phyloP scores from a whole-genome alignment of 2,329 filamentous ascomycete species.

The Colletotrichum tofieldiae region DNA sequence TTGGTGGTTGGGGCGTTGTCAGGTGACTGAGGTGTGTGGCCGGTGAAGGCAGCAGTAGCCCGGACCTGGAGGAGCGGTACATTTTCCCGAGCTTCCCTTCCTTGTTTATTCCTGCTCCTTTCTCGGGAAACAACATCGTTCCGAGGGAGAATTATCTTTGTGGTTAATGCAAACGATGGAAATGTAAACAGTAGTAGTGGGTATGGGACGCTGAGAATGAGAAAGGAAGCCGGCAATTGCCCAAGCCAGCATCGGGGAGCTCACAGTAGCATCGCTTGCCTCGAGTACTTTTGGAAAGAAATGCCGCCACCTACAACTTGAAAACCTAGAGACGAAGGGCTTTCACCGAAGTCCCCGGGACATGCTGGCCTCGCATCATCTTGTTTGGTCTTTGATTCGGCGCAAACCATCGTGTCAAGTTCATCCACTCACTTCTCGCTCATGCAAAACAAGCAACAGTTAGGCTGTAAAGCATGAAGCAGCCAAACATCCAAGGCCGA shows the following conservation, averaged over 20 bases:
- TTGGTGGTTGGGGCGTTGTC: constrained; percentile 35
- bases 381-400: constrained; percentile 38
- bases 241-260: neutral
- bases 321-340: constrained; percentile 8
- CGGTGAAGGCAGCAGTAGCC: constrained; percentile 8
- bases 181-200: constrained; percentile 11
- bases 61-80: constrained; percentile 2
- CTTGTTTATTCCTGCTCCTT: neutral
- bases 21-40: constrained; percentile 35
- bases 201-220: neutral
- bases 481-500: constrained; percentile 14
- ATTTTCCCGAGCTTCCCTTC: neutral
- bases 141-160: neutral
- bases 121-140: neutral
- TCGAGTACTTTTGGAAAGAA: neutral
- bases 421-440: constrained; percentile 37
- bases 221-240: constrained; percentile 18
- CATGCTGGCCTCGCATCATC: constrained; percentile 20
- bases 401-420: constrained; percentile 39
- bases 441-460: constrained; percentile 34
- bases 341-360: constrained; percentile 21
- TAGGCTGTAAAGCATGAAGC: constrained; percentile 23
- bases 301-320: constrained; percentile 3
- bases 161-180: constrained; percentile 18
- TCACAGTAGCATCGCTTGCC: constrained; percentile 18